A percentile compares a stretch with the other conserved stretches of the same genome.
phyloP scores from a whole-genome alignment of 257 asterid genomes.

The Nicotiana undulata region DNA sequence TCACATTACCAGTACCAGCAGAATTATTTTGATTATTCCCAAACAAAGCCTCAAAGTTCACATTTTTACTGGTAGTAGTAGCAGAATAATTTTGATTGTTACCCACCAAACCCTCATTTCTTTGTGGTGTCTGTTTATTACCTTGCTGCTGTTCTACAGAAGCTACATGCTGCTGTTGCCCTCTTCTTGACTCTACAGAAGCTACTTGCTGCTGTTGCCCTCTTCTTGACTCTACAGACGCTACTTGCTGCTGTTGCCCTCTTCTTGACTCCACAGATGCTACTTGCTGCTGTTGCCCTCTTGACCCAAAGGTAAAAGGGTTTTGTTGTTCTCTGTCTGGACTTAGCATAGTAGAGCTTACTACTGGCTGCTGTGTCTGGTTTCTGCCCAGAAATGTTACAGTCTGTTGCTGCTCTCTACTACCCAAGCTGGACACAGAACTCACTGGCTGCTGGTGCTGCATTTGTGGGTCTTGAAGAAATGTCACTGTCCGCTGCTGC shows the following conservation, averaged over 20 bases:
- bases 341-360: slow-evolving; percentile 24
- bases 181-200: neutral
- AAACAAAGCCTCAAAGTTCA: slow-evolving; percentile 19
- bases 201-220: neutral
- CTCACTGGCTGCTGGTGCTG: neutral
- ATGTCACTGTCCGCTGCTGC: slow-evolving; percentile 7
- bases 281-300: slow-evolving; percentile 10
- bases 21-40: slow-evolving; percentile 15
- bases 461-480: slow-evolving; percentile 4
- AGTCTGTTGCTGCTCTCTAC: slow-evolving; percentile 22
- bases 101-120: neutral
- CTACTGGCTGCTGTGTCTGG: slow-evolving; percentile 23
- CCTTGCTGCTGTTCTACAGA: neutral
- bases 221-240: slow-evolving; percentile 13
- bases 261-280: slow-evolving; percentile 12
- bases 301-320: slow-evolving; percentile 31
- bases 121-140: neutral
- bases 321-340: slow-evolving; percentile 32
- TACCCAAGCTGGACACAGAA: neutral
- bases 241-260: slow-evolving; percentile 19
- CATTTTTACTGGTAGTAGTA: slow-evolving; percentile 7
- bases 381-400: slow-evolving; percentile 19
- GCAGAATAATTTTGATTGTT: slow-evolving; percentile 9
- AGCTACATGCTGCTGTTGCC: neutral
- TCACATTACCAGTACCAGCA: slow-evolving; percentile 14